These are phyloP conservation scores for Yamadazyma scolyti DNA, from an alignment of 805 yeast genomes.

Conservation along the genomic window DNA sequence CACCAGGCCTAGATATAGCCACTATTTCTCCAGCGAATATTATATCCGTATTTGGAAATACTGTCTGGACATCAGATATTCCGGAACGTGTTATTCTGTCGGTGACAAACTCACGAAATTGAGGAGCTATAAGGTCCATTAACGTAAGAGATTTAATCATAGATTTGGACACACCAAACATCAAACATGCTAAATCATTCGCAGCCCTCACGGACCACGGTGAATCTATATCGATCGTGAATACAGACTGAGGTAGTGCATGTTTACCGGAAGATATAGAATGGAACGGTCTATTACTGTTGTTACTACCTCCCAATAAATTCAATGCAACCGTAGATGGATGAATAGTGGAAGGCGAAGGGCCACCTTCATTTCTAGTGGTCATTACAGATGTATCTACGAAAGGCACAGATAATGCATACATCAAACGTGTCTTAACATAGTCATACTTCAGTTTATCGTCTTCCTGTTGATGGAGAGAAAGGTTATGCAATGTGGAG, in stretches of 20 bases:
- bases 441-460: conserved; percentile 34
- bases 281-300: conserved; percentile 55
- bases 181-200: conserved; percentile 83
- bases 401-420: conserved; percentile 69
- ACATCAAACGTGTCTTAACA: conserved; percentile 45
- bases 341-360: conserved; percentile 21
- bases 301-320: conserved; percentile 14
- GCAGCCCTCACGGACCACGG: conserved; percentile 86
- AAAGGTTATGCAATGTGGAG: conserved; percentile 53
- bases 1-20: conserved; percentile 69
- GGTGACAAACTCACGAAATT: conserved; percentile 66
- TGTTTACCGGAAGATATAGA: conserved; percentile 66
- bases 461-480: conserved; percentile 37
- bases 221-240: conserved; percentile 66
- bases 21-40: conserved; percentile 82
- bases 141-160: conserved; percentile 61
- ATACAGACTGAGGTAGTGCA: conserved; percentile 75
- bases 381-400: conserved; percentile 38
- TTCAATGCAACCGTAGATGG: conserved; percentile 33
- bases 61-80: conserved; percentile 11
- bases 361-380: conserved; percentile 13
- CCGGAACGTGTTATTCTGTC: conserved; percentile 35
- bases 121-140: conserved; percentile 74
- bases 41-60: conserved; percentile 31
- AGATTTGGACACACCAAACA: conserved; percentile 74